Conservation (phyloP, 1,284 basidiomycete species). For the Anthracocystis walkeri region DNA sequence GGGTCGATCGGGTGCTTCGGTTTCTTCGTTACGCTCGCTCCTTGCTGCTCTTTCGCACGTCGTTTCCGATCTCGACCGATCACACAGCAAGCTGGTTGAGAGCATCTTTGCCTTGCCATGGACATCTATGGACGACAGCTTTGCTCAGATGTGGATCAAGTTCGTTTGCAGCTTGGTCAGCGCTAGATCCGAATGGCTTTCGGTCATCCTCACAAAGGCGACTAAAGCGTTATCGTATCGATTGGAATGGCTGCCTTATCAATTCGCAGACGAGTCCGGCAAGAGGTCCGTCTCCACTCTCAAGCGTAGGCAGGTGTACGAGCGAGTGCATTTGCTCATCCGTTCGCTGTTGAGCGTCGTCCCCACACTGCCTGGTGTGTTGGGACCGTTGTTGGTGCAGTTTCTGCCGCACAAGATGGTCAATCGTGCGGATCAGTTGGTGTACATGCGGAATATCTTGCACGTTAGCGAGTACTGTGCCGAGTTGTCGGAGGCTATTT, state of each 20-base stretch:
- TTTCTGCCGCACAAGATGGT: constrained; percentile 95
- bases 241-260: constrained; percentile 51
- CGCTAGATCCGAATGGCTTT: constrained; percentile 92
- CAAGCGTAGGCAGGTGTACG: constrained; percentile 81
- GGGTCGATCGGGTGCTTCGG: constrained; percentile 40
- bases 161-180: constrained; percentile 93
- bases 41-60: constrained; percentile 73
- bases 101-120: constrained; percentile 90
- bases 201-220: constrained; percentile 82
- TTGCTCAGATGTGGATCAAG: constrained; percentile 72
- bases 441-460: constrained; percentile 91
- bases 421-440: constrained; percentile 81
- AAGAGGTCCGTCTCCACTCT: constrained; percentile 35
- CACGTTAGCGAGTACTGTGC: constrained; percentile 88
- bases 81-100: constrained; percentile 85
- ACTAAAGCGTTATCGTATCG: constrained; percentile 78
- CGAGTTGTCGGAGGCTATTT: constrained; percentile 85
- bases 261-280: constrained; percentile 40
- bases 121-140: constrained; percentile 82
- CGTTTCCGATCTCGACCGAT: constrained; percentile 78
- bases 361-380: constrained; percentile 71
- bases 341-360: constrained; percentile 86
- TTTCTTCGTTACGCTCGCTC: constrained; percentile 66
- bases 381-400: constrained; percentile 84
- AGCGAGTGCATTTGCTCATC: constrained; percentile 86